Conservation (phyloP, 768 basidiomycete species). For the Russula lepida region DNA sequence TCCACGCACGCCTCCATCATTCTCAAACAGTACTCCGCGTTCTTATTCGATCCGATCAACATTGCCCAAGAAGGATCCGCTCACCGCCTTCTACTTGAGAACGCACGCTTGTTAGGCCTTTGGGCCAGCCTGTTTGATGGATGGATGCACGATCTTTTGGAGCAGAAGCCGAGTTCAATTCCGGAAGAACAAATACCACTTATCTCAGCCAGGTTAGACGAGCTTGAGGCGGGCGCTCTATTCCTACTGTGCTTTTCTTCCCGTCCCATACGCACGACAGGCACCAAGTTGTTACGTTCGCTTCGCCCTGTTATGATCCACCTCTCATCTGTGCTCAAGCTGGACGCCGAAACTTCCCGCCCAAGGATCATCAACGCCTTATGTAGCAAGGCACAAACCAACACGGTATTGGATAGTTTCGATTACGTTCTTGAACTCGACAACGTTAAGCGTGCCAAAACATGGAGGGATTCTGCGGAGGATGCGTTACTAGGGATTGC, state of each 20-base stretch:
- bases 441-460: slow-evolving; percentile 52
- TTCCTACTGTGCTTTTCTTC: slow-evolving; percentile 62
- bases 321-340: slow-evolving; percentile 29
- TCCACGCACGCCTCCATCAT: slow-evolving; percentile 46
- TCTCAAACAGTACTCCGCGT: slow-evolving; percentile 55
- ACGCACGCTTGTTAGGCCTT: slow-evolving; percentile 53
- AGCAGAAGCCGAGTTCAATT: slow-evolving; percentile 32
- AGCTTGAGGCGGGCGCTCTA: slow-evolving; percentile 63
- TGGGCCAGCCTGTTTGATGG: slow-evolving; percentile 68
- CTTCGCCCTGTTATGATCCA: slow-evolving; percentile 43
- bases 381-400: slow-evolving; percentile 40
- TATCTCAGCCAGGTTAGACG: slow-evolving; percentile 41
- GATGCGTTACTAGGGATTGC: slow-evolving; percentile 61
- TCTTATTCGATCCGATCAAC: slow-evolving; percentile 62
- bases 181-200: slow-evolving; percentile 35
- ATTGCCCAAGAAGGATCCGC: slow-evolving; percentile 59
- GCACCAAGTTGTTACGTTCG: slow-evolving; percentile 55
- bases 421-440: slow-evolving; percentile 58
- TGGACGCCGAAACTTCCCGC: slow-evolving; percentile 23
- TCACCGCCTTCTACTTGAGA: slow-evolving; percentile 57
- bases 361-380: slow-evolving; percentile 45
- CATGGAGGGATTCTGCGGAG: slow-evolving; percentile 52
- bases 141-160: slow-evolving; percentile 49
- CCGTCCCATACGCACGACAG: slow-evolving; percentile 44
- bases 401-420: slow-evolving; percentile 47